phyloP scores from a whole-genome alignment of 352 stramenopile genomes.

The Hyaloperonospora arabidopsidis region DNA sequence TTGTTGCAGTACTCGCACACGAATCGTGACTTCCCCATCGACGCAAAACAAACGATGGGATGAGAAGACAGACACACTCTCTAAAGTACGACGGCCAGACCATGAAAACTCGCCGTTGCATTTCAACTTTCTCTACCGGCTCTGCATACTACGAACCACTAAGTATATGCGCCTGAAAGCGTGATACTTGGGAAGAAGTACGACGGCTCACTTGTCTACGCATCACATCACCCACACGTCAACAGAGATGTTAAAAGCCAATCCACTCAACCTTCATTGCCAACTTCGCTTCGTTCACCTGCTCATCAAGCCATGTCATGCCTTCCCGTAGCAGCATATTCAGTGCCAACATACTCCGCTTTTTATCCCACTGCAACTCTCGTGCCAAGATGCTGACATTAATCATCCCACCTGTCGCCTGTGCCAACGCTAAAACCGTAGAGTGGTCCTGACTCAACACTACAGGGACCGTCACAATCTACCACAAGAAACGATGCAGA shows the following conservation, averaged over 20 bases:
- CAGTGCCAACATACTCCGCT: constrained; percentile 88
- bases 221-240: neutral
- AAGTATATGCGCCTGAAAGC: constrained; percentile 66
- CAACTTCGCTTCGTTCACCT: constrained; percentile 32
- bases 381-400: constrained; percentile 77
- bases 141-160: constrained; percentile 6
- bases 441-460: constrained; percentile 93
- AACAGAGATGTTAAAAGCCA: neutral
- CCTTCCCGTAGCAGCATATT: constrained; percentile 89
- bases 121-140: constrained; percentile 7
- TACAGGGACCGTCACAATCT: constrained; percentile 92
- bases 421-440: constrained; percentile 85
- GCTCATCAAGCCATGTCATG: constrained; percentile 95
- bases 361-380: constrained; percentile 85
- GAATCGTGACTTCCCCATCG: constrained; percentile 52
- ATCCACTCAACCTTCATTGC: neutral
- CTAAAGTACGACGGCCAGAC: constrained; percentile 34
- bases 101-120: neutral
- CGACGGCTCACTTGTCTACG: constrained; percentile 45
- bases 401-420: constrained; percentile 84
- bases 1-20: constrained; percentile 79
- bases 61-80: neutral
- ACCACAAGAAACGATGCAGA: neutral
- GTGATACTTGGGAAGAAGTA: constrained; percentile 87
- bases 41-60: neutral